Evolutionary conservation across 805 yeast genomes (phyloP), one percentile per base, ranked within the genome.

Genomic region (Millerozyma acaciae): DNA sequence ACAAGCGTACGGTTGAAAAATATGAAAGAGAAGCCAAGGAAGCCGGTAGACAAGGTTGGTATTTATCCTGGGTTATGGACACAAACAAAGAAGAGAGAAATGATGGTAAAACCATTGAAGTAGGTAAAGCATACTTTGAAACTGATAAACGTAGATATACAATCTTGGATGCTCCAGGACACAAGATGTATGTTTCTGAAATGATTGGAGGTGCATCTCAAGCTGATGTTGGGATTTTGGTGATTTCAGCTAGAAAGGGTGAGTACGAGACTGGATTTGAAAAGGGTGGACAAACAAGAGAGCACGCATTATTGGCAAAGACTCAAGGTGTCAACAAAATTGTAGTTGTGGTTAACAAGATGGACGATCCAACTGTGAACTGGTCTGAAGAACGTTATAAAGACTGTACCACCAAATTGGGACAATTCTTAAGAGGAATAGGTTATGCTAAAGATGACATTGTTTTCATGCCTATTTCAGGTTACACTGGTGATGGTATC

Each of bases 181-280:
- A 93, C 73, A 93, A 93, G 70, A 84, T 93, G 87, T 93, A 93
- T 59, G 97, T 93, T 43, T 87, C 97, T 35, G 95, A 88, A 63
- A 93, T 93, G 99, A 93, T 93, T 72, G 97, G 97, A 53, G 98
- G 98, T 64, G 99, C 99, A 13, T 89, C 97, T 28, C 99, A 93
- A 70, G 98, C 99, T 21, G 99, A 93, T 68, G 93, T 90, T 38
- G 99, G 99, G 68, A 78, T 93, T 46, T 75, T 93, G 53, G 99
- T 93, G 31, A 93, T 93, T 50, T 85, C 96, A 43, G 97, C 97
- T 29, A 84, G 99, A 75, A 88, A 89, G 66, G 99, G 99, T 68
- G 99, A 93, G 64, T 93, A 93, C 65, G 99, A 93, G 70, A 93
- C 98, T 35, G 98, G 98, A 42, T 90, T 90, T 56, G 98, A 90